Evolutionary conservation across 768 basidiomycete species (phyloP), one percentile per base, ranked within the genome.

Genomic region (Chalciporus piperatus): DNA sequence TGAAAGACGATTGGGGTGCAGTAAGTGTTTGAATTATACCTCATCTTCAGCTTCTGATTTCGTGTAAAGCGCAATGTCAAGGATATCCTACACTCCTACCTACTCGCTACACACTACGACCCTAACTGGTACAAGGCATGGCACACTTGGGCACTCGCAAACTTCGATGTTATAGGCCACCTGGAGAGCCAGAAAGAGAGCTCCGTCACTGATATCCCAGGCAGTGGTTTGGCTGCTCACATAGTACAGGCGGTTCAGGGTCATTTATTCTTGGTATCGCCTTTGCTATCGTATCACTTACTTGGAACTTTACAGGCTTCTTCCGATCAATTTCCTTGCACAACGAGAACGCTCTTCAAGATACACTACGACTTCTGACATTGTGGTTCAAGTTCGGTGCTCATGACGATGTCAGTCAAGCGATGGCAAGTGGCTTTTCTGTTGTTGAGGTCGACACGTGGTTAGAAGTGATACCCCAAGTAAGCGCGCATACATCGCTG

Each of bases 41-140:
- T 37, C 19, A 19, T 23, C 20, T 42, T 30, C 44, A 22, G 41
- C 12, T 14, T 44, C 56, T 68, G 38, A 68, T 27, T n/a, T 32
- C 25, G 33, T 6, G 23, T 43, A 28, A 61, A 94, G 91, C 76
- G 85, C 54, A 87, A 91, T 51, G 82, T 88, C 20, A 81, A 85
- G 46, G 86, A 89, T 40, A 92, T 98, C 50, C 72, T 99, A 7
- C 81, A 85, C 57, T 84, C 90, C 4, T 98, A 97, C 70, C 77
- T 80, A 45, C 76, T 87, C 27, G 91, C 97, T 0, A 98, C 97
- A 2, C 85, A 88, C 60, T 91, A 91, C 57, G 96, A 98, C 66
- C 83, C 88, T 4, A 77, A 79, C n/a, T 99, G 97, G 97, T 98
- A 98, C 71, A 98, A 99, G 67, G 97, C 96, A 16, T 98, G 95